A percentile compares a stretch with the other conserved stretches of the same genome.
Evolutionary conservation across 106 monocot genomes (phyloP).

Genomic region (Dendrobium catenatum): DNA sequence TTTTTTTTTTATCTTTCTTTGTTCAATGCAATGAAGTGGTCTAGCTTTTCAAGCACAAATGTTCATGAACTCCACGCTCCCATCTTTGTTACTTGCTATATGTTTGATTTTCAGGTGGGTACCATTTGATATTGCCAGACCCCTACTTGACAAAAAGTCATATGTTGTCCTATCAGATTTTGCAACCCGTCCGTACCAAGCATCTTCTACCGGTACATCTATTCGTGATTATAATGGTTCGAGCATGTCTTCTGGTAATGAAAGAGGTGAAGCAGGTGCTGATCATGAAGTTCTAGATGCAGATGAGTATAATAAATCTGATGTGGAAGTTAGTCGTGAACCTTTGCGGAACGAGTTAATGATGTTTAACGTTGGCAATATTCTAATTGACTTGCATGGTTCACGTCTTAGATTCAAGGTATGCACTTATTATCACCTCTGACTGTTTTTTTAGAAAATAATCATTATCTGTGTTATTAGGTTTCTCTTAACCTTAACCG

Average conservation of each 20-base stretch:
- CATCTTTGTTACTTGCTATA: background rate
- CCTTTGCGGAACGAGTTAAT: conserved; percentile 5
- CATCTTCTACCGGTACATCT: conserved; percentile 2
- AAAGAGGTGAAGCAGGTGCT: conserved; percentile 18
- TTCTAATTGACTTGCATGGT: conserved; percentile 45
- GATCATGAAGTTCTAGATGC: conserved; percentile 19
- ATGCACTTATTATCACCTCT: background rate
- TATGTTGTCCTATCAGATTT: conserved; percentile 55
- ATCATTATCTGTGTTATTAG: background rate
- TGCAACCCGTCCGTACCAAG: background rate
- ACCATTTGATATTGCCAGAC: conserved; percentile 45
- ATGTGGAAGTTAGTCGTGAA: conserved; percentile 13
- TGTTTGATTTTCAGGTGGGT: conserved; percentile 56
- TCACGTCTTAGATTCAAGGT: conserved; percentile 53
- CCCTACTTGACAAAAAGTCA: conserved; percentile 44
- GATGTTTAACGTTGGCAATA: conserved; percentile 24
- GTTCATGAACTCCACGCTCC: background rate
- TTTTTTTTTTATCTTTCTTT: background rate
- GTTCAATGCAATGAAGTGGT: background rate
- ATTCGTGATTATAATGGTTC: background rate
- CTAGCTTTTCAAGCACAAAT: background rate
- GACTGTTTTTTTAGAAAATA: background rate
- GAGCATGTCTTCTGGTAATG: conserved; percentile 18
- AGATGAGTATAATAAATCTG: conserved; percentile 10
- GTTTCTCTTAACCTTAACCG: background rate